Base-by-base conservation (phyloP, 2,329 filamentous ascomycete species). In the Thermomyces lanuginosus region DNA sequence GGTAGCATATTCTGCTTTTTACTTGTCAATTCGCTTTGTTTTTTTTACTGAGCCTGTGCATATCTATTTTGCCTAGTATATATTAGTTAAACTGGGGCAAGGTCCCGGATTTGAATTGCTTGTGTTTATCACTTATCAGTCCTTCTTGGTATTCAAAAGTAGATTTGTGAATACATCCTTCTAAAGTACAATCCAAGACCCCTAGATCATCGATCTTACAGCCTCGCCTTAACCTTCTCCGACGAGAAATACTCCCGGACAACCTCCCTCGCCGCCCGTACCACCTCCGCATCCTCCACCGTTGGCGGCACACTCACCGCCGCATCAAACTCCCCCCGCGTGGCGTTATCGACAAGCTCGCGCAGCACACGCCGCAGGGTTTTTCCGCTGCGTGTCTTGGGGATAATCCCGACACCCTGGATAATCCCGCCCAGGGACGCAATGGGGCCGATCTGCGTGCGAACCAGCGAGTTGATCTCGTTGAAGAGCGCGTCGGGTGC, bases 331-430 rank as follows among this genome's bases (percentile, higher is more conserved):
- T 84, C 69, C 1, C 69, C 79, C 33, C 75, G 66, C 4, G 75
- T 71, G 0, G 71, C 82, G 45, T 91, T 81, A 57, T 93, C 84
- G 9, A 92, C 56, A 38, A 93, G 56, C 55, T 92, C 80, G 16
- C 80, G 64, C 48, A 93, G 55, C 16, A 92, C 81, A 13, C 84
- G 63, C 3, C 84, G 64, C 32, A 93, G 53, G 4, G 82, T 92
- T 65, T 93, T 95, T 15, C 86, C 86, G n/a, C 76, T 82, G 15
- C 84, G 59, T 9, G 86, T 93, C 60, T 84, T 84, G 4, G 86
- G 84, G 27, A 93, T 92, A 65, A 92, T 84, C 9, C 75, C 75
- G 38, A 72, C 72, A 20, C 80, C 80, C 31, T 82, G 78, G 27
- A 92, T 77, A 43, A 92, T 76, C 2, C 84, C 84, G 6, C 82